Evolutionary conservation across 2,329 filamentous ascomycete species (phyloP).

Genomic region (Trichoderma semiorbis): DNA sequence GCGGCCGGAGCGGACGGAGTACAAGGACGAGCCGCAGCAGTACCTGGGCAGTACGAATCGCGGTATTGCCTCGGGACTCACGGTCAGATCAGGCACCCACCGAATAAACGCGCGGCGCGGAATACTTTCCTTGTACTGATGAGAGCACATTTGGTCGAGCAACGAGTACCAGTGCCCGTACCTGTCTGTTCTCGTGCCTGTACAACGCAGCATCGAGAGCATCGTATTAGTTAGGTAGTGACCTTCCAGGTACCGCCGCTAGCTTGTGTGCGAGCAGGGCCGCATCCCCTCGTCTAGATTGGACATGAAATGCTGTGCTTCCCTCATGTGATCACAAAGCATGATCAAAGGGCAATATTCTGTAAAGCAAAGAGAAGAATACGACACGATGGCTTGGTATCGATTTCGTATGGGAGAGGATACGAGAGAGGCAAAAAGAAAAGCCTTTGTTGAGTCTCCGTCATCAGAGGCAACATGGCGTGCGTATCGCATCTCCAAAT

Average conservation of each 20-base stretch:
- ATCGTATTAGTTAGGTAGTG: background rate
- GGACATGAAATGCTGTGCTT: background rate
- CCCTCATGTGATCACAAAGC: background rate
- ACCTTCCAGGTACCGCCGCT: background rate
- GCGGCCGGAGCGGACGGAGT: constrained; percentile 1
- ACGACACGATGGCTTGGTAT: no score
- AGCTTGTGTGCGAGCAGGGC: background rate
- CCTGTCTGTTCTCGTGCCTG: background rate
- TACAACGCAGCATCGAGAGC: background rate
- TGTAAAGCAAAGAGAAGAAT: background rate
- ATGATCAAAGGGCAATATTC: background rate
- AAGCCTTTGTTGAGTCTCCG: background rate
- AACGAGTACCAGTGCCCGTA: background rate
- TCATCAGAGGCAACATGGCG: background rate
- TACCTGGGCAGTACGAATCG: background rate
- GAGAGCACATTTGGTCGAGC: background rate
- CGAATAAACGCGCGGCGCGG: background rate
- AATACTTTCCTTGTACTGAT: background rate
- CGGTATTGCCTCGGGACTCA: background rate
- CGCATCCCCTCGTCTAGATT: background rate
- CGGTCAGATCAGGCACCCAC: constrained; percentile 11
- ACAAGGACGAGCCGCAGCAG: background rate
- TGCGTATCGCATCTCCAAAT: background rate
- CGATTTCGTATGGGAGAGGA: background rate
- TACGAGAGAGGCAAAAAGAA: background rate